Base-by-base conservation (phyloP, 2,329 filamentous ascomycete species). In the Verticillium tricorpus region DNA sequence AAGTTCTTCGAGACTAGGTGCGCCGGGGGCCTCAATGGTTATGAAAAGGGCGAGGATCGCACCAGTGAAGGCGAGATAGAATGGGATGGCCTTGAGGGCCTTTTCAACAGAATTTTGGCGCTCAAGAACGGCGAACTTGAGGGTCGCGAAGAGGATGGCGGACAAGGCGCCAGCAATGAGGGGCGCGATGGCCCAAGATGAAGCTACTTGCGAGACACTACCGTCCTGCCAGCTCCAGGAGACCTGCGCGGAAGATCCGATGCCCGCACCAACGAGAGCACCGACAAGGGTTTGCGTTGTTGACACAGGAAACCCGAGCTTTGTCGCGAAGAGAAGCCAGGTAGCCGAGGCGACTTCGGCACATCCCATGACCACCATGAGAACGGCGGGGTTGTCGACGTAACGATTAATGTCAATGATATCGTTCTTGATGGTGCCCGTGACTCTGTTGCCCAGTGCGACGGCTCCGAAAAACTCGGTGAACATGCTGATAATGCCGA, bases 391-490 rank as follows among this genome's bases (percentile, higher is more conserved):
- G n/a, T 25, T 71, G 65, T 31, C 70, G 11, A 35, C 63, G 67
- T 77, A 79, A 2, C 70, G 68, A 32, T 72, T 65, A 61, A 77
- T 74, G 19, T 63, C 65, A 68, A 79, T 78, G 65, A 79, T 78
- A 7, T 74, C 72, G 63, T 75, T 76, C 65, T 78, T 78, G 72
- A 79, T 77, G 37, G 77, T 79, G 39, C 67, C 66, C 3, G 77
- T 77, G 59, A 78, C 76, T 0, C 75, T 78, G n/a, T 78, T 72
- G 57, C 82, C 82, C 50, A 84, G 75, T 56, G 76, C 79, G 7
- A 84, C 77, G n/a, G 81, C 82, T 61, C 82, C 82, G 12, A 81
- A 70, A 66, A 84, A 79, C 67, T 84, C 82, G 19, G 81, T 83
- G 62, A 77, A 65, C 31, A 77, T 73, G 60, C 80, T 76, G 22